phyloP scores from a whole-genome alignment of 2,329 filamentous ascomycete genomes.

The Monilinia fructigena region DNA sequence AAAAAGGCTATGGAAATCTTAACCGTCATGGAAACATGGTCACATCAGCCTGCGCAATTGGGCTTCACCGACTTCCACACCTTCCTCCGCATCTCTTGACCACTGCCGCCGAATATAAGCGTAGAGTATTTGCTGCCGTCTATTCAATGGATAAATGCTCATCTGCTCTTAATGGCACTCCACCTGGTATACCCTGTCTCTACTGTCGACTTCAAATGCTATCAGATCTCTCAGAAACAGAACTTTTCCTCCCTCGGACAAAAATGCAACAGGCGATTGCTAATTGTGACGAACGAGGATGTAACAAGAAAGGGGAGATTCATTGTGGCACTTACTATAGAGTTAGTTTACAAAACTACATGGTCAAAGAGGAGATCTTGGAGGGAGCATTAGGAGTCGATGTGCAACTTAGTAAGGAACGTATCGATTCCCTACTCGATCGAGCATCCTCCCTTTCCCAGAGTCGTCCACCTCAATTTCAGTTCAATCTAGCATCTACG shows the following conservation, averaged over 20 bases:
- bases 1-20: slow-evolving; percentile 28
- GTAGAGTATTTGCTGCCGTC: slow-evolving; percentile 32
- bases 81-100: slow-evolving; percentile 28
- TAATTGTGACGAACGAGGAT: slow-evolving; percentile 33
- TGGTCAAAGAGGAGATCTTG: slow-evolving; percentile 37
- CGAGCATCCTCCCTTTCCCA: too few relatives aligned
- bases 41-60: slow-evolving; percentile 31
- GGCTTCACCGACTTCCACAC: slow-evolving; percentile 35
- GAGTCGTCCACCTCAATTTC: too few relatives aligned
- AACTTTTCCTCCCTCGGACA: slow-evolving; percentile 30
- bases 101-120: slow-evolving; percentile 35
- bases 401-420: slow-evolving; percentile 14
- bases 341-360: slow-evolving; percentile 21
- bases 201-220: slow-evolving; percentile 34
- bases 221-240: slow-evolving; percentile 34
- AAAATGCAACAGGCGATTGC: neutral
- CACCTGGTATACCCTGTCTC: slow-evolving; percentile 32
- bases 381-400: slow-evolving; percentile 36
- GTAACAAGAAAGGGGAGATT: slow-evolving; percentile 32
- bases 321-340: slow-evolving; percentile 28
- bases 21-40: slow-evolving; percentile 35
- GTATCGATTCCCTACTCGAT: too few relatives aligned
- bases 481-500: too few relatives aligned
- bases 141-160: slow-evolving; percentile 36
- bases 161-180: slow-evolving; percentile 34